Base-by-base conservation (phyloP, 179 eudicot species). In the Silene coronaria region DNA sequence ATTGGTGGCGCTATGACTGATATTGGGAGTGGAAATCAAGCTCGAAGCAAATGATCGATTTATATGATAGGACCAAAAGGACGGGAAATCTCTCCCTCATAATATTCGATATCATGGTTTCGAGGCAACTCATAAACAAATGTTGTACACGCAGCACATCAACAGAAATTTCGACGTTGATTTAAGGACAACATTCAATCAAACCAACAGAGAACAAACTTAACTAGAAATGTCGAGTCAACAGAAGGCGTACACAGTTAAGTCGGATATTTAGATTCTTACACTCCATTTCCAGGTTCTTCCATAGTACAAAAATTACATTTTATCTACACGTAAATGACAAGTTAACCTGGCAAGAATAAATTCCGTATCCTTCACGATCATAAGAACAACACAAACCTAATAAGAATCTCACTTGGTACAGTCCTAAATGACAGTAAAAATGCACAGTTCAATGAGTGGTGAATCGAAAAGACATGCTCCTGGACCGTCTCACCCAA, bases 271-370 rank as follows among this genome's bases (percentile, higher is more conserved):
- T 72, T n/a, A 80, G 53, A 65, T 71, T 71, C 79, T 71, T 42
- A 28, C 76, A 72, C 76, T 45, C 74, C 38, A 24, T 14, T 10
- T 26, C 30, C 42, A 61, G 38, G 34, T 22, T 53, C 42, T 59
- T 55, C 23, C 51, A 34, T 59, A 55, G 73, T 65, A 68, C 69
- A 23, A 74, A 67, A 80, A 66, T 30, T 73, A 68, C 75, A 73
- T 46, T 73, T 70, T 77, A 81, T 81, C 84, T 77, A 81, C 84
- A 77, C 4, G 78, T 69, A 70, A 70, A 68, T 64, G 62, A 64
- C 78, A 61, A 67, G 55, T 38, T 24, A 9, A 70, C 71, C 45
- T 17, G 75, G 59, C 46, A 58, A 68, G 75, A 68, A 58, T 28
- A 46, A 30, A 28, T 45, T 59, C 74, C 64, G 12, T 17, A 32